These are phyloP conservation scores for Elongisporangium prolatum DNA, from an alignment of 352 stramenopile genomes.

Conservation along the genomic window DNA sequence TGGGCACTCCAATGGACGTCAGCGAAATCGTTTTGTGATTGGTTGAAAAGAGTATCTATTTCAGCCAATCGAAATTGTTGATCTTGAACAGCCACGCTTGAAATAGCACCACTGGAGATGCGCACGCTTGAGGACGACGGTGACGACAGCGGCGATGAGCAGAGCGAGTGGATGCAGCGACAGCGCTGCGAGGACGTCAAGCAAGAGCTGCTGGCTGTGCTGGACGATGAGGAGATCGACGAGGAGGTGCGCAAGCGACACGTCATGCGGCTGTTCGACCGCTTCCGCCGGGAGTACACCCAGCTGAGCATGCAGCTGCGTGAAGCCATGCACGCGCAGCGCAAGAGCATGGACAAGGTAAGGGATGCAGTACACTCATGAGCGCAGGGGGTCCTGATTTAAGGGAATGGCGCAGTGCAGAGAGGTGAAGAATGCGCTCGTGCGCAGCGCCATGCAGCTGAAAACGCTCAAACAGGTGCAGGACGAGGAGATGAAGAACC, in stretches of 20 bases:
- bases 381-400: too few species aligned
- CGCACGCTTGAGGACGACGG: not conserved
- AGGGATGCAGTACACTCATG: too few species aligned
- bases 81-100: not conserved
- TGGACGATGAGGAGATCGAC: slow-evolving; percentile 41
- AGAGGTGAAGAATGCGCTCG: slow-evolving; percentile 68
- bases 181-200: slow-evolving; percentile 39
- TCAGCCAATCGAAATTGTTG: slow-evolving; percentile 5
- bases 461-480: slow-evolving; percentile 58
- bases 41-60: slow-evolving; percentile 3
- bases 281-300: slow-evolving; percentile 61
- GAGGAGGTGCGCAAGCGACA: slow-evolving; percentile 51
- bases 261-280: slow-evolving; percentile 60
- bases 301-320: slow-evolving; percentile 48
- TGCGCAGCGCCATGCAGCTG: slow-evolving; percentile 48
- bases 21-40: slow-evolving; percentile 5
- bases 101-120: not conserved
- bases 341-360: slow-evolving; percentile 55
- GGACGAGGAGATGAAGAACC: slow-evolving; percentile 63
- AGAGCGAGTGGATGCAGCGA: slow-evolving; percentile 23
- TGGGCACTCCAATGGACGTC: not conserved
- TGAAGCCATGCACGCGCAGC: slow-evolving; percentile 45
- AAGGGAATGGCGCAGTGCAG: slow-evolving; percentile 22
- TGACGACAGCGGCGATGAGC: slow-evolving; percentile 1
- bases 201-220: slow-evolving; percentile 37